These are phyloP conservation scores for Rhodotorula sphaerocarpa DNA, from an alignment of 768 basidiomycete genomes.

Conservation along the genomic window DNA sequence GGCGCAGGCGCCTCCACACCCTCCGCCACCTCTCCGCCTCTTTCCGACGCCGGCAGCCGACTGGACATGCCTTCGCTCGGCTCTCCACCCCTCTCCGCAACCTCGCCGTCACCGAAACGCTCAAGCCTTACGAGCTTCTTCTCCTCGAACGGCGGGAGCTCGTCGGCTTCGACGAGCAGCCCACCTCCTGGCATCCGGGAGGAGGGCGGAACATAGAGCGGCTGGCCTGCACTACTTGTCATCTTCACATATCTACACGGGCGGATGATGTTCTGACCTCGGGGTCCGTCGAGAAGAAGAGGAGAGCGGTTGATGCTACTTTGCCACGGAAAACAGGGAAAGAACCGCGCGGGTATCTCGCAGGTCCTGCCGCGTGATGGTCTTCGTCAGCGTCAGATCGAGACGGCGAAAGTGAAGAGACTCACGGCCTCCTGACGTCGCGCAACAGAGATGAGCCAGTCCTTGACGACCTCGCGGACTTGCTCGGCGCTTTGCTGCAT, in stretches of 20 bases:
- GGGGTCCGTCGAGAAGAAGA: too few relatives aligned
- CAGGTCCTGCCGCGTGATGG: too few relatives aligned
- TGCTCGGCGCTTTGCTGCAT: slow-evolving; percentile 67
- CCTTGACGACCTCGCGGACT: slow-evolving; percentile 53
- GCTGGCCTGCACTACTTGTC: too few relatives aligned
- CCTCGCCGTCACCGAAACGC: slow-evolving; percentile 15
- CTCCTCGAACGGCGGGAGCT: slow-evolving; percentile 13
- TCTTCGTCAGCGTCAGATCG: too few relatives aligned
- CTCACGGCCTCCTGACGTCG: slow-evolving; percentile 61
- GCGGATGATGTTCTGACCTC: too few relatives aligned
- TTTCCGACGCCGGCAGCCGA: neutral
- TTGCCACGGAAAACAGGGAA: neutral
- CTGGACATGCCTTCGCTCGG: slow-evolving; percentile 26
- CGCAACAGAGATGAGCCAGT: slow-evolving; percentile 72
- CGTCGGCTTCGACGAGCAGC: slow-evolving; percentile 18
- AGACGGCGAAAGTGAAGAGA: neutral
- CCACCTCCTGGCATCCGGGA: slow-evolving; percentile 25
- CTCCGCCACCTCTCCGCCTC: neutral
- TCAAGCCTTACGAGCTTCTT: slow-evolving; percentile 23
- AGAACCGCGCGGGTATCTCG: neutral
- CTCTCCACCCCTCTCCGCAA: slow-evolving; percentile 8
- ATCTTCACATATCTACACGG: too few relatives aligned
- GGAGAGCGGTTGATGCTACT: too few relatives aligned
- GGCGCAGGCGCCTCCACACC: neutral
- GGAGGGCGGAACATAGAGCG: slow-evolving; percentile 1